Base-by-base conservation (phyloP, 2,329 filamentous ascomycete species). In the Claviceps capensis region DNA sequence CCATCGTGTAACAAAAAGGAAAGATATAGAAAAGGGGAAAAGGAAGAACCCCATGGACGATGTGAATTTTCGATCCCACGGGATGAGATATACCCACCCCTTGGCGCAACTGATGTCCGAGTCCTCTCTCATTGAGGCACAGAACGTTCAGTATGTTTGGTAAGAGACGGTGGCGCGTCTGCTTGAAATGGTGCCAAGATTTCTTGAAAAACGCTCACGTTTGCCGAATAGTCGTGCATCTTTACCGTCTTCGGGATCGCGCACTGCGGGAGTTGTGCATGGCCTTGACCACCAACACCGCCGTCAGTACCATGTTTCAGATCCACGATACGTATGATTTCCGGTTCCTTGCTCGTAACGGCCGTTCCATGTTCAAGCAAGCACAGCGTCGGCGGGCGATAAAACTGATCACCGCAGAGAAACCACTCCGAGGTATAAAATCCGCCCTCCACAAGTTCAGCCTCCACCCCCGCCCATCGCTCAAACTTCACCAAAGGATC, bases 401-500 rank as follows among this genome's bases (percentile, higher is more conserved):
- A 69, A 52, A 63, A 67, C 14, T 58, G 52, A 7, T 60, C 60
- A 44, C 60, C 60, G 53, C 64, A 69, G 26, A 65, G 56, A 41
- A 70, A 64, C 62, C 64, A 67, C 42, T 67, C 65, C 5, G 68
- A 66, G n/a, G 67, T 70, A 57, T 93, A 91, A 74, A 83, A 91
- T 16, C 84, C 85, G 13, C 76, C 79, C 1, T 78, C 68, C 47
- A 86, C 77, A 52, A 91, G 69, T 23, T 74, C 70, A 49, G 67
- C 66, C 66, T 93, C 86, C 45, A 77, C 74, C 16, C 70, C 67
- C 54, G 73, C 73, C 87, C 87, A 93, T 61, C 86, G 83, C 45
- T 72, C 71, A 52, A 81, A 72, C 64, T 91, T 90, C 50, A 76
- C 76, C 0, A 69, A 68, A 8, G 77, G 74, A 52, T 82, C 83